phyloP scores from a whole-genome alignment of 2,329 filamentous ascomycete genomes.

The Drechslera avenae region DNA sequence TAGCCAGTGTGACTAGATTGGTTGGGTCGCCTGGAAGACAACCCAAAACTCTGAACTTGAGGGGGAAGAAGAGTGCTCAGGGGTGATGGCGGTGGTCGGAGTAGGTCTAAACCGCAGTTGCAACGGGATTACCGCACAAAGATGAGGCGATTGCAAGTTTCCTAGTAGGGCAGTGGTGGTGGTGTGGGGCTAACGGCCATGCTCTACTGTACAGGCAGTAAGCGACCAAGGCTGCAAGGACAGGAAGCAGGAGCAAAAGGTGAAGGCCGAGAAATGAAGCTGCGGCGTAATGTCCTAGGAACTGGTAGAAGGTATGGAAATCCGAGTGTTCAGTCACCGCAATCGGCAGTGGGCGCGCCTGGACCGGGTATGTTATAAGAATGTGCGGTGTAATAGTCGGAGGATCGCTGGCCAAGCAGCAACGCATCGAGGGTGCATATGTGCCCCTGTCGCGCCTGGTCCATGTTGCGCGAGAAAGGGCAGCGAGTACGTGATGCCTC shows the following conservation, averaged over 20 bases:
- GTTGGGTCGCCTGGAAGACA: constrained; percentile 34
- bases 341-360: constrained; percentile 29
- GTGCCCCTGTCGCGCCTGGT: constrained; percentile 27
- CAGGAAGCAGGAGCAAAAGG: constrained; percentile 8
- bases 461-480: constrained; percentile 35
- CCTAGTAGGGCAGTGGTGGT: constrained; percentile 20
- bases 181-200: constrained; percentile 27
- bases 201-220: constrained; percentile 16
- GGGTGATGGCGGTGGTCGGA: constrained; percentile 1
- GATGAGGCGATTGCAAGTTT: constrained; percentile 9
- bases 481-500: constrained; percentile 31
- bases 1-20: constrained; percentile 44
- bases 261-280: constrained; percentile 20
- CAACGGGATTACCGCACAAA: neutral
- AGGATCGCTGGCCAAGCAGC: constrained; percentile 35
- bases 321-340: constrained; percentile 22
- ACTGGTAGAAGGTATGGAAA: constrained; percentile 15
- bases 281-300: constrained; percentile 10
- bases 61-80: neutral
- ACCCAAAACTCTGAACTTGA: constrained; percentile 24
- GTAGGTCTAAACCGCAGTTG: neutral
- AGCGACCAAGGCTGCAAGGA: constrained; percentile 17
- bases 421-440: constrained; percentile 34
- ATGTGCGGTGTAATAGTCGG: constrained; percentile 40
- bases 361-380: constrained; percentile 41